Evolutionary conservation across 108 stramenopile species (phyloP), one percentile per base, ranked within the genome.

Genomic region (Licmophora abbreviata): DNA sequence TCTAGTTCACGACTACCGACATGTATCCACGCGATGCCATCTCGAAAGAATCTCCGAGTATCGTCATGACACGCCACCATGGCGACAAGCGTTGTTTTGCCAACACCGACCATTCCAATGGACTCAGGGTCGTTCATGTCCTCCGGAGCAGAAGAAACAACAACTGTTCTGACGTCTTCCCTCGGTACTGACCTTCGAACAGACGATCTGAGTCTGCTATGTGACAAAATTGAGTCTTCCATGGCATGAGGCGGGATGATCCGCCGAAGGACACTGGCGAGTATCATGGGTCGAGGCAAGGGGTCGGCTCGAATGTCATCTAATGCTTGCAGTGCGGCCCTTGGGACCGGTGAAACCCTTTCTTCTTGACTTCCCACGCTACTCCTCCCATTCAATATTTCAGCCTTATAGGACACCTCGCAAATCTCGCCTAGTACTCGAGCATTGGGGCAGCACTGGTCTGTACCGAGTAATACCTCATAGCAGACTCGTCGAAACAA

Each of bases 41-140:
- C 71, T 26, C 37, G 49, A 61, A 79, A 85, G 32, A 64, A 75
- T 20, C 68, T 29, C 4, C 77, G 45, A 8, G 79, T 69, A 56
- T 85, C 84, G 4, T 59, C 60, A 42, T 74, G 79, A 46, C 47
- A 30, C 20, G 77, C 77, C 20, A 76, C 74, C 68, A 85, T 64
- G 25, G 79, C 84, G 30, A 79, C 84, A 32, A 85, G 30, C 25
- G 79, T 85, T 27, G 79, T 71, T 57, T 85, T 85, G 0, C 84
- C 84, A 9, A 71, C 63, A 10, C 77, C 77, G 6, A 56, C 69
- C 10, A 76, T 59, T 22, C 75, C 75, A 15, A 71, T 42, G 14
- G 47, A 33, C 12, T 48, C 47, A 5, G 22, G 53, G 23, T 40
- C 53, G 41, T 4, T 50, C n/a, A 61, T 14, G 2, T 22, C 24